Conservation (phyloP, 2,329 filamentous ascomycete genomes). For the Cadophora sp. region DNA sequence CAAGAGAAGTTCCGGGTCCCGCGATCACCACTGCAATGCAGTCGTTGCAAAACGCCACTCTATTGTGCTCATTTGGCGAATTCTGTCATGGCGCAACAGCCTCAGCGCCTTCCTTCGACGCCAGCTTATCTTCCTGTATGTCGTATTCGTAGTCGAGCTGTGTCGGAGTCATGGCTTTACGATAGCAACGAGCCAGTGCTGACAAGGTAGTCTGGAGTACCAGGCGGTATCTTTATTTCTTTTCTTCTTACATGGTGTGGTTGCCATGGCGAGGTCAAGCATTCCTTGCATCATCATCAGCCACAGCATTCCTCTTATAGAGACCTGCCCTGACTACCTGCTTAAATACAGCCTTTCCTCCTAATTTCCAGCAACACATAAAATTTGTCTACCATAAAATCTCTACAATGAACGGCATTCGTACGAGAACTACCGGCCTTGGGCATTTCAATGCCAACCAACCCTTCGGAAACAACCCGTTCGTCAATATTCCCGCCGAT, state of each 20-base stretch:
- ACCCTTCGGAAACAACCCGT: constrained; percentile 31
- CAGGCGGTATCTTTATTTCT: too few relatives aligned
- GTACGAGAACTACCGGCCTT: constrained; percentile 10
- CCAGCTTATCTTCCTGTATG: not conserved
- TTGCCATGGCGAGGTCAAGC: not conserved
- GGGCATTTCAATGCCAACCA: constrained; percentile 27
- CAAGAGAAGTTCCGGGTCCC: not conserved
- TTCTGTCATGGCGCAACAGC: not conserved
- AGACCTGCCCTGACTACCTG: too few relatives aligned
- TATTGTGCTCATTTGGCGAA: not conserved
- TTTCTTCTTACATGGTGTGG: not conserved
- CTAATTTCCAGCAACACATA: too few relatives aligned
- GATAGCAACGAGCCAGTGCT: too few relatives aligned
- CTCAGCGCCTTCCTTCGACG: not conserved
- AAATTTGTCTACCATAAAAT: too few relatives aligned
- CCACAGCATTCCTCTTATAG: not conserved
- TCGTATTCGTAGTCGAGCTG: too few relatives aligned
- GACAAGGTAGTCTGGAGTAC: too few relatives aligned
- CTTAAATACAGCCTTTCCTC: not conserved
- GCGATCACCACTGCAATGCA: not conserved
- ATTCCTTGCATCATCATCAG: constrained; percentile 9
- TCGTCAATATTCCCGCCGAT: constrained; percentile 29
- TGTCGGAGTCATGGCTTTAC: too few relatives aligned
- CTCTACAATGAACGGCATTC: constrained; percentile 9
- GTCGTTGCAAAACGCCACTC: not conserved